phyloP scores from a whole-genome alignment of 495 filamentous ascomycete species.

The Xanthoparmelia taractica region DNA sequence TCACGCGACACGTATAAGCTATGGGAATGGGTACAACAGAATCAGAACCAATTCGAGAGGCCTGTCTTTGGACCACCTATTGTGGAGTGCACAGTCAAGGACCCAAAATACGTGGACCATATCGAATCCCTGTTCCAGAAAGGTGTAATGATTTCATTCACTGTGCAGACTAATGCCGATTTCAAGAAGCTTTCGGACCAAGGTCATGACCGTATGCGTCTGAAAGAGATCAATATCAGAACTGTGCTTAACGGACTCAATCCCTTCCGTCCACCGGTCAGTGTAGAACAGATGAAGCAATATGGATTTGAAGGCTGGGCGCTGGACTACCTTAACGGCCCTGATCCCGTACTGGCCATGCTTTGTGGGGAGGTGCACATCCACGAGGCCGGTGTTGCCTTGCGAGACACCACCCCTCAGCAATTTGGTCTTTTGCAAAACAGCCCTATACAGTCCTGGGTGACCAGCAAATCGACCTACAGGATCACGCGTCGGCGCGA shows the following conservation, averaged over 20 bases:
- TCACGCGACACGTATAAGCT: slow-evolving; percentile 57
- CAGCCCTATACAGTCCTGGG: slow-evolving; percentile 51
- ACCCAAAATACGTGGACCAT: slow-evolving; percentile 61
- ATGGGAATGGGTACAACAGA: slow-evolving; percentile 72
- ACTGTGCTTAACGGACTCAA: slow-evolving; percentile 37
- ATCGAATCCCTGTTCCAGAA: slow-evolving; percentile 63
- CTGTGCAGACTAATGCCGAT: slow-evolving; percentile 63
- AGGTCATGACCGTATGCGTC: slow-evolving; percentile 37
- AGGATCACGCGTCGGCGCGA: slow-evolving; percentile 57
- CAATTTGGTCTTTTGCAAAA: slow-evolving; percentile 54
- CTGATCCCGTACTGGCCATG: slow-evolving; percentile 79
- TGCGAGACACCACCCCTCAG: slow-evolving; percentile 52
- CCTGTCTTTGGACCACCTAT: slow-evolving; percentile 81
- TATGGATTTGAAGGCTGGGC: slow-evolving; percentile 75
- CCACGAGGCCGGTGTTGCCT: slow-evolving; percentile 57
- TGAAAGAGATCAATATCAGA: slow-evolving; percentile 49
- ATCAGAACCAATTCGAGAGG: slow-evolving; percentile 65
- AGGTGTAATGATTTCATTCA: slow-evolving; percentile 65
- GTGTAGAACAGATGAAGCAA: slow-evolving; percentile 43
- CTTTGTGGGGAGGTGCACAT: slow-evolving; percentile 62
- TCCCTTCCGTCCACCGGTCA: slow-evolving; percentile 47
- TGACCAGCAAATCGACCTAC: slow-evolving; percentile 52
- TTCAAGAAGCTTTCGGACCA: slow-evolving; percentile 56
- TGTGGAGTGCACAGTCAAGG: slow-evolving; percentile 71
- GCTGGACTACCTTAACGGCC: slow-evolving; percentile 67